phyloP scores from a whole-genome alignment of 768 basidiomycete genomes.

The Candolleomyces efflorescens region DNA sequence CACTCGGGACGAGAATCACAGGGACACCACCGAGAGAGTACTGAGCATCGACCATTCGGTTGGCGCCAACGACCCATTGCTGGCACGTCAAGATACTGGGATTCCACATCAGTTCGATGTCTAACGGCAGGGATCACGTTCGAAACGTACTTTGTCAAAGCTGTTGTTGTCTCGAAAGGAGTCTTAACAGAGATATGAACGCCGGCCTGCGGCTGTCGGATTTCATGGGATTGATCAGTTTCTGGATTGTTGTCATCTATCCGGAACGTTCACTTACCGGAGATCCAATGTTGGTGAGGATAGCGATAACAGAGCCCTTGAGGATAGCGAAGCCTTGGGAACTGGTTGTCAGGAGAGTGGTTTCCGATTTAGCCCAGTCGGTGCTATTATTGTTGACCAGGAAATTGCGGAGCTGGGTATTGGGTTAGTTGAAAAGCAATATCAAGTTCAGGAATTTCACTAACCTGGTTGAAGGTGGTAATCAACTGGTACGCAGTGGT shows the following conservation, averaged over 20 bases:
- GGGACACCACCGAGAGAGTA: conserved; percentile 64
- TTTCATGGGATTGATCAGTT: neutral
- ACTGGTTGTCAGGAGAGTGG: conserved; percentile 48
- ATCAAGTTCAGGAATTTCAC: neutral
- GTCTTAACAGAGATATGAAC: conserved; percentile 56
- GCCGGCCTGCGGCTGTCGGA: conserved; percentile 48
- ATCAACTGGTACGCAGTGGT: conserved; percentile 57
- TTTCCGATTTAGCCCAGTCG: conserved; percentile 50
- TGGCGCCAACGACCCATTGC: conserved; percentile 66
- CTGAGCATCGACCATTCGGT: conserved; percentile 54
- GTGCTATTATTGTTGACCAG: conserved; percentile 41
- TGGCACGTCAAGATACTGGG: conserved; percentile 58
- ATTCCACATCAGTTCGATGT: neutral
- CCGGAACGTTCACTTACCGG: conserved; percentile 41
- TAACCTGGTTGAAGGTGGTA: conserved; percentile 54
- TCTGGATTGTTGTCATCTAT: neutral
- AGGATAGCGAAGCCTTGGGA: conserved; percentile 54
- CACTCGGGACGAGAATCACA: conserved; percentile 47
- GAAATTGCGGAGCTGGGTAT: conserved; percentile 56
- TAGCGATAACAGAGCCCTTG: conserved; percentile 58
- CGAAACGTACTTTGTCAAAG: conserved; percentile 51
- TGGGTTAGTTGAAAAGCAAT: neutral
- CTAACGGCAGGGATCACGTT: neutral
- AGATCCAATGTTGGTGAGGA: conserved; percentile 71
- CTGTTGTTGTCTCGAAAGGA: conserved; percentile 42